Conservation (phyloP, 2,329 filamentous ascomycete genomes). For the Bipolaris bicolor region DNA sequence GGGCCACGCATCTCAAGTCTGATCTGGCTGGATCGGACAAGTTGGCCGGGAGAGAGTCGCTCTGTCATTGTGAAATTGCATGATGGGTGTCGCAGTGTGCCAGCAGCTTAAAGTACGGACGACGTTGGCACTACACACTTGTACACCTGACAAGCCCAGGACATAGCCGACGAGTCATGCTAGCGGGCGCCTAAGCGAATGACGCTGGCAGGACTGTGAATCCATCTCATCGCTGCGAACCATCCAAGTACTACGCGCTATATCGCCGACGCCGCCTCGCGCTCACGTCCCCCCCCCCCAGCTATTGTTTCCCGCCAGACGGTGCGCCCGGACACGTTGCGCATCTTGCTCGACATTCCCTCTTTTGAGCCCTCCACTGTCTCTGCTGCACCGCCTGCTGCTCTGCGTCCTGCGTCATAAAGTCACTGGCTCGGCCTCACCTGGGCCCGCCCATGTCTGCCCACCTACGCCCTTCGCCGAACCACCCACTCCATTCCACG, state of each 20-base stretch:
- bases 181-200: slow-evolving; percentile 14
- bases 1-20: background rate
- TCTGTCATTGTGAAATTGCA: background rate
- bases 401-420: slow-evolving; percentile 12
- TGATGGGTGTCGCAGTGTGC: background rate
- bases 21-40: background rate
- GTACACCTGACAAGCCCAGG: slow-evolving; percentile 5
- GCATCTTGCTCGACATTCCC: background rate
- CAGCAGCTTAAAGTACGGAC: slow-evolving; percentile 3
- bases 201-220: slow-evolving; percentile 18
- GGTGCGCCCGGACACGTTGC: slow-evolving; percentile 5
- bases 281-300: background rate
- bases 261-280: slow-evolving; percentile 7
- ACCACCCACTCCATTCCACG: slow-evolving; percentile 11
- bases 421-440: slow-evolving; percentile 6
- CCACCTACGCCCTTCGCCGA: slow-evolving; percentile 11
- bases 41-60: background rate
- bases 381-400: slow-evolving; percentile 2
- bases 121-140: slow-evolving; percentile 8
- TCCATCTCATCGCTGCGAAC: slow-evolving; percentile 22
- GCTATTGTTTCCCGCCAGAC: background rate
- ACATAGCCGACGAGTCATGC: slow-evolving; percentile 19
- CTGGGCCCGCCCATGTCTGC: slow-evolving; percentile 9
- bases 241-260: slow-evolving; percentile 12
- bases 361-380: background rate